A percentile compares a stretch with the other conserved stretches of the same genome.
Conservation (phyloP, 1,284 basidiomycete species). For the Rhodotorula sp. region DNA sequence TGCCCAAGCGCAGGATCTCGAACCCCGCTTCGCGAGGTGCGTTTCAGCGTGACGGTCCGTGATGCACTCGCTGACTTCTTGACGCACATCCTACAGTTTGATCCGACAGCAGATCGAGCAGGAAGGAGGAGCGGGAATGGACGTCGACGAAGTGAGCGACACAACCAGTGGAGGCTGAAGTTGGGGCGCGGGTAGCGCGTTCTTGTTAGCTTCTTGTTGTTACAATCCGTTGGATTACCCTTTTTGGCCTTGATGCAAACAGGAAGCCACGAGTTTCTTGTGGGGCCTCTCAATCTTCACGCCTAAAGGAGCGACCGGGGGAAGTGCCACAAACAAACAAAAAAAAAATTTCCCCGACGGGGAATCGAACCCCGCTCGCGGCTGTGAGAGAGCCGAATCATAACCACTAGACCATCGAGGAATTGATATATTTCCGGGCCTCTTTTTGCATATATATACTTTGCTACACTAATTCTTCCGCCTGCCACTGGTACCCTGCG, state of each 20-base stretch:
- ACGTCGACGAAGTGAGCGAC: constrained; percentile 17
- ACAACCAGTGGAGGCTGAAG: not conserved
- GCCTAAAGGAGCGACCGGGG: too few species aligned
- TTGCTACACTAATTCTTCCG: too few species aligned
- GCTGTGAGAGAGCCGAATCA: constrained; percentile 1
- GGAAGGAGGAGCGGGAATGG: constrained; percentile 10
- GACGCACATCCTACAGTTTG: not conserved
- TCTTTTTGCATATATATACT: too few species aligned
- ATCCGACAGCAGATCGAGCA: constrained; percentile 30
- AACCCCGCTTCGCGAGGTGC: constrained; percentile 53
- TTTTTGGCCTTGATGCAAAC: too few species aligned
- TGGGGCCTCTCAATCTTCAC: too few species aligned
- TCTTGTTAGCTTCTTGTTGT: not conserved
- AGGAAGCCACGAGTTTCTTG: not conserved
- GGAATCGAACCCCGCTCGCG: constrained; percentile 2
- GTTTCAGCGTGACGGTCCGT: constrained; percentile 37
- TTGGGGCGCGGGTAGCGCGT: not conserved
- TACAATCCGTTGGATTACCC: too few species aligned
- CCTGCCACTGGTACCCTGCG: too few species aligned
- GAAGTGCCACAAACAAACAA: too few species aligned
- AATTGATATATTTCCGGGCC: not conserved
- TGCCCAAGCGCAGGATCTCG: constrained; percentile 75
- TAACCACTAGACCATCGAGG: constrained; percentile 4
- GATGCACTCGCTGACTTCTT: not conserved
- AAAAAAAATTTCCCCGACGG: not conserved